Conservation (phyloP, 2,329 filamentous ascomycete genomes). For the Neofusicoccum cordaticola region DNA sequence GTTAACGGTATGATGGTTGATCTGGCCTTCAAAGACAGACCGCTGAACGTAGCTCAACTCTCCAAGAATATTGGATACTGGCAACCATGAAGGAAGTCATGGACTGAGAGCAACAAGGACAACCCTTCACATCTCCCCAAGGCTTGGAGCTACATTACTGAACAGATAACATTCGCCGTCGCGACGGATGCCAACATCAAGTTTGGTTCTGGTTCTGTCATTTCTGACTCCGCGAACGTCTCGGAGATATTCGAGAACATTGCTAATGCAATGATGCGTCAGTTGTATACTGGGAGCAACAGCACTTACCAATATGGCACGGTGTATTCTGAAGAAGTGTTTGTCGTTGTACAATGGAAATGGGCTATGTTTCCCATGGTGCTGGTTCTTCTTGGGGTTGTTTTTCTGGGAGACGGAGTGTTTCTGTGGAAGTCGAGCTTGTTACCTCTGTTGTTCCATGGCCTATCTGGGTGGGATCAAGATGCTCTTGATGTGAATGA, state of each 20-base stretch:
- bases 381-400: background rate
- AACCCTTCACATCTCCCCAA: background rate
- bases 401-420: background rate
- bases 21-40: background rate
- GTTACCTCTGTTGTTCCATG: background rate
- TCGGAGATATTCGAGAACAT: background rate
- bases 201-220: background rate
- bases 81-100: background rate
- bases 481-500: background rate
- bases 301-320: background rate
- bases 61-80: background rate
- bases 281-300: background rate
- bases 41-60: background rate
- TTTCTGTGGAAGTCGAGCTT: conserved; percentile 10
- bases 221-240: background rate
- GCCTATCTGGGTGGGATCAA: background rate
- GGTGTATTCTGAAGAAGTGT: background rate
- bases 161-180: background rate
- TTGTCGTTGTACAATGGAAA: background rate
- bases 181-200: background rate
- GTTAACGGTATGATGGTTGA: no score
- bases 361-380: background rate
- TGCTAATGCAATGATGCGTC: background rate
- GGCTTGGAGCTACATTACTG: background rate
- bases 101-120: background rate